phyloP scores from a whole-genome alignment of 495 filamentous ascomycete genomes.

The Aspergillus funiculosus region DNA sequence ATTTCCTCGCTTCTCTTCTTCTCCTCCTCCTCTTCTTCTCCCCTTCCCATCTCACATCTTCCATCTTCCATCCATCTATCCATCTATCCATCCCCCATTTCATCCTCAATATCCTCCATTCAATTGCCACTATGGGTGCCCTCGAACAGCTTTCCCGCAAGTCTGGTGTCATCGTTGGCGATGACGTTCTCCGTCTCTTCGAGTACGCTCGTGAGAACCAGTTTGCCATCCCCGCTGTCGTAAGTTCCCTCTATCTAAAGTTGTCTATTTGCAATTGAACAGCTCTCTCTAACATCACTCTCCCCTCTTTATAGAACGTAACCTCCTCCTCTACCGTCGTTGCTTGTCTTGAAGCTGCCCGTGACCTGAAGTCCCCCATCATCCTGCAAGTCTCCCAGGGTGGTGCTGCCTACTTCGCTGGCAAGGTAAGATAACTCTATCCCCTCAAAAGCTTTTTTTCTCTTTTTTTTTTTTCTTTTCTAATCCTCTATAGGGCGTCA shows the following conservation, averaged over 20 bases:
- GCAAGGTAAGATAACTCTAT: conserved; percentile 56
- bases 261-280: background rate
- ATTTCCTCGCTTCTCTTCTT: conserved; percentile 12
- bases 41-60: conserved; percentile 11
- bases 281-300: background rate
- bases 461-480: too few relatives aligned
- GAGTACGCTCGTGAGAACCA: conserved; percentile 75
- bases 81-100: conserved; percentile 5
- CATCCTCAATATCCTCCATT: conserved; percentile 1
- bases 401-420: conserved; percentile 89
- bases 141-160: conserved; percentile 66
- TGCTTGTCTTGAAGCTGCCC: conserved; percentile 84
- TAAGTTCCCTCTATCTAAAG: conserved; percentile 36
- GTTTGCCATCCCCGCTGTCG: conserved; percentile 89
- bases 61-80: too few relatives aligned
- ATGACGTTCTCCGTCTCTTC: conserved; percentile 77
- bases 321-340: conserved; percentile 89
- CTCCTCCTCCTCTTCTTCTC: conserved; percentile 8
- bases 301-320: conserved; percentile 55
- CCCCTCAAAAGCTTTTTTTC: too few relatives aligned
- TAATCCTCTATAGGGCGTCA: conserved; percentile 54
- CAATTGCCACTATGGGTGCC: conserved; percentile 53
- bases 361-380: conserved; percentile 80
- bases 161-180: conserved; percentile 79
- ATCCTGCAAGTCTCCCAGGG: conserved; percentile 90